Base-by-base conservation (phyloP, 306 rosid species). In the Rosa persica region DNA sequence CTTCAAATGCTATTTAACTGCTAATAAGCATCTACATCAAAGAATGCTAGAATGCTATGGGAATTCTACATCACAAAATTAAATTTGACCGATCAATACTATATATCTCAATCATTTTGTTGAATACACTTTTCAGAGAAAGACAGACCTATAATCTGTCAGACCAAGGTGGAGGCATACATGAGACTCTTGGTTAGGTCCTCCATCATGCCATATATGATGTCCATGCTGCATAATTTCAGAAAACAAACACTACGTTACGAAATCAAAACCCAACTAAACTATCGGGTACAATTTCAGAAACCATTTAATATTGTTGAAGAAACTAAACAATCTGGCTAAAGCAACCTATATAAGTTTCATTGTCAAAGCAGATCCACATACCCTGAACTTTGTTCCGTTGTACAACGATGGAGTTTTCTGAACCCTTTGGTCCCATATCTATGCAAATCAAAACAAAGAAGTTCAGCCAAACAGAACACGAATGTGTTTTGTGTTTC, bases 111-210 rank as follows among this genome's bases (percentile, higher is more conserved):
- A 11, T 30, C 64, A 19, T 17, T 34, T 51, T 49, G 30, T 34
- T 20, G 60, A 36, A 10, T 36, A 46, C 22, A 72, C 10, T 19
- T 42, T n/a, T 57, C 30, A 36, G 58, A 81, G 76, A 84, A 81
- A 68, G 80, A 84, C 79, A 67, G 51, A 94, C 98, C 98, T 89
- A 76, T 92, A 89, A 89, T 92, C 98, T 19, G 98, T 95, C 91
- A 95, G 80, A 79, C 98, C 98, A 55, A 95, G 90, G 39, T 84
- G 92, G 79, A 95, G 91, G 87, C 97, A 76, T 51, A 89, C 55
- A 77, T 61, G 93, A 62, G 81, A 84, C 62, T 78, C 95, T 43
- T 76, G 81, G 57, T 82, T 81, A 9, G 89, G 62, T 82, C 71
- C 86, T 76, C 82, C 84, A 42, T 55, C 27, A 6, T 75, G 79